Percentiles rank a stretch among this genome's conserved stretches.
Evolutionary conservation across 2,329 filamentous ascomycete genomes (phyloP).

Genomic region (Berkeleyomyces rouxiae): DNA sequence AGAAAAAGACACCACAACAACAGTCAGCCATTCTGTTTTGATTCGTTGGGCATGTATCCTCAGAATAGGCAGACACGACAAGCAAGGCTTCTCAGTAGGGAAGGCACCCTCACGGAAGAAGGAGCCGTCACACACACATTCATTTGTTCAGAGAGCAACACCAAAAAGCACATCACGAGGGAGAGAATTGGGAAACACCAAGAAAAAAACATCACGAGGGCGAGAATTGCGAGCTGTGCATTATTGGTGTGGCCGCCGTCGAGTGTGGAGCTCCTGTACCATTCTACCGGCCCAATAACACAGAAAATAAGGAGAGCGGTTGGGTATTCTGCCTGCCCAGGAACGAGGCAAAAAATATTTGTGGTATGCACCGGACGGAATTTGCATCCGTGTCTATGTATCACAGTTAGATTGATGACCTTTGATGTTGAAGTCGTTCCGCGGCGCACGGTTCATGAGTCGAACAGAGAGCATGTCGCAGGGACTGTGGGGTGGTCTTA

Average conservation of each 20-base stretch:
- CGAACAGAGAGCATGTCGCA: neutral
- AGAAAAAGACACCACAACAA: neutral
- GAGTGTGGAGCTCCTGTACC: neutral
- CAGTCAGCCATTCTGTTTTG: neutral
- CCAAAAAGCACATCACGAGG: too few relatives aligned
- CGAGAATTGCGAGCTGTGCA: too few relatives aligned
- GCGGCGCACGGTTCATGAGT: neutral
- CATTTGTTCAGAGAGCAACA: neutral
- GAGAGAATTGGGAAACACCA: too few relatives aligned
- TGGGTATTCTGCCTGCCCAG: neutral
- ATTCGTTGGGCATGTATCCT: neutral
- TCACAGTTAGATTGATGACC: neutral
- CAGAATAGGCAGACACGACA: neutral
- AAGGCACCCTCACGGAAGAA: too few relatives aligned
- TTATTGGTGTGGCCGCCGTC: neutral
- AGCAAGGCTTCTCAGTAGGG: too few relatives aligned
- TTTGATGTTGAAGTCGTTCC: neutral
- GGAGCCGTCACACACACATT: neutral
- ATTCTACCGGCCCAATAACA: neutral
- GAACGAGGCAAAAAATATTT: neutral
- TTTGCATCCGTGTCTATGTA: constrained; percentile 5
- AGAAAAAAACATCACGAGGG: too few relatives aligned
- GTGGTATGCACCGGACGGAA: constrained; percentile 4
- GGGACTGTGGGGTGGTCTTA: neutral
- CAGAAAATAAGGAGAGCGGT: neutral